Conservation (phyloP, 2,329 filamentous ascomycete genomes). For the Periglandula ipomoeae region DNA sequence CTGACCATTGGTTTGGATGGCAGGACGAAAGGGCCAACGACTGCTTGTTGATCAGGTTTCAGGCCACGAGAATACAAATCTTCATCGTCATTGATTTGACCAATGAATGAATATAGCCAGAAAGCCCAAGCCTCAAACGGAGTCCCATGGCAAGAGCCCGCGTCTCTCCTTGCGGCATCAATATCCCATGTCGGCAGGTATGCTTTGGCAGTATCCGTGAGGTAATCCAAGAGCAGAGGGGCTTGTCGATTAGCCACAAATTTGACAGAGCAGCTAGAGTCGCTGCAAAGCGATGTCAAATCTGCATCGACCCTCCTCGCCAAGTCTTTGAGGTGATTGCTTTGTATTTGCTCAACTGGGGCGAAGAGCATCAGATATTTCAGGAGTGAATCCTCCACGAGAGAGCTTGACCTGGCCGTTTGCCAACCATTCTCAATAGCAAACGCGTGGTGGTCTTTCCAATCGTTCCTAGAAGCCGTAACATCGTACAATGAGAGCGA, state of each 20-base stretch:
- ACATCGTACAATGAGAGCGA: conserved; percentile 36
- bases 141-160: conserved; percentile 22
- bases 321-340: conserved; percentile 16
- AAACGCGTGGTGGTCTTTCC: conserved; percentile 18
- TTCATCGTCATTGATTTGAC: conserved; percentile 25
- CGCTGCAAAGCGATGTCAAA: conserved; percentile 23
- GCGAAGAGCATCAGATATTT: conserved; percentile 27
- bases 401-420: conserved; percentile 14
- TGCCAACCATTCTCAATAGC: conserved; percentile 26
- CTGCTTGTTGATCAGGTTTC: conserved; percentile 17
- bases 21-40: conserved; percentile 27
- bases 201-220: conserved; percentile 23
- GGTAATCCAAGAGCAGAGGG: conserved; percentile 24
- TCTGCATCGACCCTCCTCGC: conserved; percentile 26
- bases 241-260: conserved; percentile 21
- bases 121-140: conserved; percentile 32
- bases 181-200: conserved; percentile 21
- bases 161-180: conserved; percentile 19
- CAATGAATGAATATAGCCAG: conserved; percentile 31
- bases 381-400: conserved; percentile 23
- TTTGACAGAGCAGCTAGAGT: conserved; percentile 23
- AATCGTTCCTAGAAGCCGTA: conserved; percentile 25
- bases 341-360: conserved; percentile 17
- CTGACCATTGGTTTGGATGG: conserved; percentile 29
- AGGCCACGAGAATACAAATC: conserved; percentile 21